phyloP scores from a whole-genome alignment of 1,284 basidiomycete genomes.

The Filobasidium uniguttulatum region DNA sequence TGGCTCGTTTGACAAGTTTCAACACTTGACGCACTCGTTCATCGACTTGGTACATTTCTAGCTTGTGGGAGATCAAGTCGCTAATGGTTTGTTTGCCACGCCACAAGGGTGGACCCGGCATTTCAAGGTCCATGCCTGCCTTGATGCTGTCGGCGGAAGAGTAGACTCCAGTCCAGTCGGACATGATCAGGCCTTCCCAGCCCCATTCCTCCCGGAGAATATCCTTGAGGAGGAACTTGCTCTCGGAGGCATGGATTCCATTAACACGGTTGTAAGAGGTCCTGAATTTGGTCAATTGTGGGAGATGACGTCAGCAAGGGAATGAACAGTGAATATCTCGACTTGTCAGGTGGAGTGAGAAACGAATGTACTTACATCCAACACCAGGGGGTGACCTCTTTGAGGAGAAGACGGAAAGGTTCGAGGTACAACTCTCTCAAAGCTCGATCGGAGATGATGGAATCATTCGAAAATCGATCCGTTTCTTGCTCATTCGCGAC shows the following conservation, averaged over 20 bases:
- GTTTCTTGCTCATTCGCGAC: slow-evolving; percentile 34
- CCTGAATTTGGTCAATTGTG: slow-evolving; percentile 8
- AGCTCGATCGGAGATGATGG: slow-evolving; percentile 41
- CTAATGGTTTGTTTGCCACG: slow-evolving; percentile 42
- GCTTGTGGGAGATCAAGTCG: slow-evolving; percentile 49
- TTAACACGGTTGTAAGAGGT: slow-evolving; percentile 45
- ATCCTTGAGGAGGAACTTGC: slow-evolving; percentile 41
- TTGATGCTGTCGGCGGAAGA: slow-evolving; percentile 40
- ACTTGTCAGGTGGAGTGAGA: slow-evolving; percentile 8
- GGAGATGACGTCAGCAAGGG: slow-evolving; percentile 45
- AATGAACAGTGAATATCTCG: slow-evolving; percentile 37
- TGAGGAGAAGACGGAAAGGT: slow-evolving; percentile 70
- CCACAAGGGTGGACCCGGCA: slow-evolving; percentile 41
- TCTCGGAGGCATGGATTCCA: slow-evolving; percentile 59
- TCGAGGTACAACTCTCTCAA: slow-evolving; percentile 69
- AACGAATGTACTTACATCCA: slow-evolving; percentile 21
- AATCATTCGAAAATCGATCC: slow-evolving; percentile 25
- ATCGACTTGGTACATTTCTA: slow-evolving; percentile 51
- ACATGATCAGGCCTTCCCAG: slow-evolving; percentile 57
- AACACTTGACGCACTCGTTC: slow-evolving; percentile 50
- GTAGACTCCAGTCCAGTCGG: slow-evolving; percentile 46
- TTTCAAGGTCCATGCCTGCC: slow-evolving; percentile 64
- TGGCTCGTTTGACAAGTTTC: slow-evolving; percentile 16
- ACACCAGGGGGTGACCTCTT: slow-evolving; percentile 38
- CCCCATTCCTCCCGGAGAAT: slow-evolving; percentile 48